phyloP scores from a whole-genome alignment of 768 basidiomycete species.

The Pleurotus ostreatus region DNA sequence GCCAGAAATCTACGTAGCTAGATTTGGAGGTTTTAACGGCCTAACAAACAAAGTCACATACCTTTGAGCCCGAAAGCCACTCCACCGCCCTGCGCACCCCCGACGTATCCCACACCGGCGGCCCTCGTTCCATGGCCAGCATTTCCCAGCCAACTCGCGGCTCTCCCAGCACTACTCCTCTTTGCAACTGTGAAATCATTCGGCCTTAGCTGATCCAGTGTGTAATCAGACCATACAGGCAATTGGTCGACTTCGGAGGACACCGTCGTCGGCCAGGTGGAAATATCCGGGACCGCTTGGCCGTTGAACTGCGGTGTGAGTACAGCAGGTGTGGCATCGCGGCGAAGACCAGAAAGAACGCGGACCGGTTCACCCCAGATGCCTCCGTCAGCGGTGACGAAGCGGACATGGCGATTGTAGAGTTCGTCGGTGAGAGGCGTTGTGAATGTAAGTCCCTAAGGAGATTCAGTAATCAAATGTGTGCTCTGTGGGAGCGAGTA shows the following conservation, averaged over 20 bases:
- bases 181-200: conserved; percentile 27
- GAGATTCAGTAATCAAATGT: background rate
- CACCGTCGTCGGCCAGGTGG: conserved; percentile 32
- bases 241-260: conserved; percentile 26
- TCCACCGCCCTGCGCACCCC: conserved; percentile 30
- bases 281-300: conserved; percentile 25
- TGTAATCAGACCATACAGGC: conserved; percentile 31
- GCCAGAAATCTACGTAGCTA: conserved; percentile 30
- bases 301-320: conserved; percentile 33
- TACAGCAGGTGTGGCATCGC: conserved; percentile 33
- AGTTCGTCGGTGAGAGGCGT: conserved; percentile 30
- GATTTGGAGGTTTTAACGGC: background rate
- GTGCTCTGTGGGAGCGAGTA: background rate
- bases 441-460: conserved; percentile 27
- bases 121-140: conserved; percentile 31
- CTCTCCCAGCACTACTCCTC: conserved; percentile 23
- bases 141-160: conserved; percentile 23
- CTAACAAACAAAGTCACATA: conserved; percentile 6
- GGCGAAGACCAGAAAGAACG: conserved; percentile 31
- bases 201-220: conserved; percentile 30
- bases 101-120: conserved; percentile 31
- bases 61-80: conserved; percentile 31
- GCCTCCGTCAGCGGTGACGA: conserved; percentile 26
- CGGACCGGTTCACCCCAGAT: conserved; percentile 35
- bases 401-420: conserved; percentile 32